phyloP scores from a whole-genome alignment of 2,329 filamentous ascomycete species.

The Ophiocordyceps camponoti-leonardi region DNA sequence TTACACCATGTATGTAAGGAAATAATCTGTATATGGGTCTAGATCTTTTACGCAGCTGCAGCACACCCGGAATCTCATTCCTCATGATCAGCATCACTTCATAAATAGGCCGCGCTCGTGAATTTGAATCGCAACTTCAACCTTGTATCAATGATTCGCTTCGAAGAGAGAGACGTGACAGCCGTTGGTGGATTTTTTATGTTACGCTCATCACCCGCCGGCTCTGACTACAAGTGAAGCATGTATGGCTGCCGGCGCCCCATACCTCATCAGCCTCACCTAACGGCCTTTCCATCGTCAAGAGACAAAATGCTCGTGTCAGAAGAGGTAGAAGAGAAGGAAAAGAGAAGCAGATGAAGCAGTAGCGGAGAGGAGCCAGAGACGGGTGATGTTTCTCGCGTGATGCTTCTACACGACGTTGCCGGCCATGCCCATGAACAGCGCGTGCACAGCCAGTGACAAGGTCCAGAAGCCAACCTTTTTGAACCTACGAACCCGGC shows the following conservation, averaged over 20 bases:
- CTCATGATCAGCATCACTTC: no score
- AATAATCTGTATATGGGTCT: no score
- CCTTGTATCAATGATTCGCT: neutral
- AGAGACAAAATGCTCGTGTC: neutral
- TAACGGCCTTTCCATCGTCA: no score
- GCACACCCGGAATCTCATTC: no score
- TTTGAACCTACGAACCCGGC: constrained; percentile 70
- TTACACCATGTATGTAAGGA: no score
- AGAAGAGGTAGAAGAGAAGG: neutral
- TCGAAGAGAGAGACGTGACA: neutral
- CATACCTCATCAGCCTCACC: no score
- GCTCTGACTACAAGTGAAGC: no score
- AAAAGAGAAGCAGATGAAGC: neutral
- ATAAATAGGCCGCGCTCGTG: neutral
- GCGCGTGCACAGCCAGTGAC: constrained; percentile 76
- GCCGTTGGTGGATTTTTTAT: neutral
- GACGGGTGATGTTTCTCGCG: neutral
- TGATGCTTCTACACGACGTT: constrained; percentile 36
- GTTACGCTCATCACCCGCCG: no score
- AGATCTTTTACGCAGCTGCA: no score
- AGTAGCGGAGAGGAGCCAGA: neutral
- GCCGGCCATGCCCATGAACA: constrained; percentile 89
- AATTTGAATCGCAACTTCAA: constrained; percentile 1
- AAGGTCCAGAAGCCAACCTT: constrained; percentile 96
- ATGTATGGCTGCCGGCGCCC: no score